Evolutionary conservation across 768 basidiomycete species (phyloP).

Genomic region (Xerocomus brunneocitrinus): DNA sequence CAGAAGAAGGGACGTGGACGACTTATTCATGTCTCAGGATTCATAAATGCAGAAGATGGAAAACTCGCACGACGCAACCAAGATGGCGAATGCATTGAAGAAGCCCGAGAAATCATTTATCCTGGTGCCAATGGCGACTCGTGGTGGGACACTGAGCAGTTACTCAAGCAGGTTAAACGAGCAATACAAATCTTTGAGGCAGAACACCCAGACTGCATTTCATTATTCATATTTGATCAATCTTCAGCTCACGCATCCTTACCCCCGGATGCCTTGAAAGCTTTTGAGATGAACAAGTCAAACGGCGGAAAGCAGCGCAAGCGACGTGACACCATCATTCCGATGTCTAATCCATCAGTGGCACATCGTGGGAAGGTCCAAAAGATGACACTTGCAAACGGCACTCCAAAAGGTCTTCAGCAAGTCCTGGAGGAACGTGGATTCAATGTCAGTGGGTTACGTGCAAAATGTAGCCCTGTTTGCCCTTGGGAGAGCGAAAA

Average conservation of each 20-base stretch:
- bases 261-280: constrained; percentile 23
- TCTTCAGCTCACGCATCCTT: constrained; percentile 25
- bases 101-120: constrained; percentile 20
- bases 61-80: neutral
- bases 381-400: constrained; percentile 32
- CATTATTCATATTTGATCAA: constrained; percentile 23
- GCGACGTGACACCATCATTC: constrained; percentile 19
- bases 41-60: neutral
- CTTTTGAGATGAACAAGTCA: constrained; percentile 25
- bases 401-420: constrained; percentile 18
- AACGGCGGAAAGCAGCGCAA: constrained; percentile 19
- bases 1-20: neutral
- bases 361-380: constrained; percentile 19
- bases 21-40: neutral
- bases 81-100: neutral
- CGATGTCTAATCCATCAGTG: constrained; percentile 11
- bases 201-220: constrained; percentile 16
- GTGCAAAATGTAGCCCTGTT: too few relatives aligned
- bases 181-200: constrained; percentile 18
- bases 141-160: neutral
- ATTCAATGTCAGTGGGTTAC: neutral
- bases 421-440: constrained; percentile 24
- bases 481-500: too few relatives aligned
- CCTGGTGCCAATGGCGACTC: neutral
- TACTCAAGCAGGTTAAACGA: constrained; percentile 13